These are phyloP conservation scores for Penicillium griseofulvum DNA, from an alignment of 2,329 filamentous ascomycete genomes.

Conservation along the genomic window DNA sequence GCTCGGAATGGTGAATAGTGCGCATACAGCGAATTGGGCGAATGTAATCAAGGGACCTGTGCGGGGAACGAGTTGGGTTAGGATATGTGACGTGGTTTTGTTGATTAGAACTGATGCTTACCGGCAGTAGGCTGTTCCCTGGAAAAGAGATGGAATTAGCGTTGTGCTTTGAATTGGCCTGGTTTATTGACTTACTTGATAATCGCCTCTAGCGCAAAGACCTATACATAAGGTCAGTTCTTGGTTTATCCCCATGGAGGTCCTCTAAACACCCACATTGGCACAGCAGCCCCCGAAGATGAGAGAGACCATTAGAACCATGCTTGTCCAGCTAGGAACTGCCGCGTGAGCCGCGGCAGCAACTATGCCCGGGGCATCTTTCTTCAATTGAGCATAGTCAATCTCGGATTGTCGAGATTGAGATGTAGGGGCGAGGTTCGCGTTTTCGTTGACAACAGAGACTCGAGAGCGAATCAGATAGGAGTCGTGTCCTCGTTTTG, in stretches of 20 bases:
- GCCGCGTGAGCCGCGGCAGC: constrained; percentile 33
- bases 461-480: constrained; percentile 1
- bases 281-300: constrained; percentile 97
- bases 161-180: neutral
- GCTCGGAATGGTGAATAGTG: constrained; percentile 71
- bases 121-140: constrained; percentile 83
- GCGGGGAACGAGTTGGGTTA: neutral
- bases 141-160: constrained; percentile 12
- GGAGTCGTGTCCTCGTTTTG: constrained; percentile 8
- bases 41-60: constrained; percentile 82
- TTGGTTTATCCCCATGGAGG: neutral
- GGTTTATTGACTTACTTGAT: constrained; percentile 68
- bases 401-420: neutral
- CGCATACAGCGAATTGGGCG: constrained; percentile 82
- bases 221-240: constrained; percentile 50
- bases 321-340: constrained; percentile 61
- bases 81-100: neutral
- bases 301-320: constrained; percentile 69
- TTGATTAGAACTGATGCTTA: constrained; percentile 38
- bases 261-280: constrained; percentile 61
- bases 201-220: constrained; percentile 94
- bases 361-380: constrained; percentile 19
- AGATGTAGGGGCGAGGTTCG: neutral
- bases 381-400: constrained; percentile 4
- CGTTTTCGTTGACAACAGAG: neutral